Evolutionary conservation across 805 yeast species (phyloP).

Genomic region (Monosporozyma yasuniensis): DNA sequence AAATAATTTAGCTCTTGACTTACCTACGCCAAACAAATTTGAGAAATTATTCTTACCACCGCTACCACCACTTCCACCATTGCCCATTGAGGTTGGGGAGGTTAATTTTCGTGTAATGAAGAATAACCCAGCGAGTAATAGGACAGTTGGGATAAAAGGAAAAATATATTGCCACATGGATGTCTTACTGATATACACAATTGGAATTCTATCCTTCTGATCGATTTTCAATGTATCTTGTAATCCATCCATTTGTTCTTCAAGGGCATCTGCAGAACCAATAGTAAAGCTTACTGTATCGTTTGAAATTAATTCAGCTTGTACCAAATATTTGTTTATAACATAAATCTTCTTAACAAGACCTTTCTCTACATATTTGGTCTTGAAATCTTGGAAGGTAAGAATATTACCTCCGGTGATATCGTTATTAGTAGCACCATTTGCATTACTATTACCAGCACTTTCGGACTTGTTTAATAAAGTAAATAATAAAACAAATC

Average conservation of each 20-base stretch:
- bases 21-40: slow-evolving; percentile 69
- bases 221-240: slow-evolving; percentile 67
- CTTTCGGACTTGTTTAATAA: slow-evolving; percentile 21
- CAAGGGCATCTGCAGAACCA: slow-evolving; percentile 80
- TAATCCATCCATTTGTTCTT: slow-evolving; percentile 65
- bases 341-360: slow-evolving; percentile 67
- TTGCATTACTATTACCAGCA: slow-evolving; percentile 2
- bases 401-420: slow-evolving; percentile 21
- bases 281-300: slow-evolving; percentile 65
- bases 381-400: slow-evolving; percentile 77
- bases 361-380: slow-evolving; percentile 69
- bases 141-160: slow-evolving; percentile 71
- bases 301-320: slow-evolving; percentile 49
- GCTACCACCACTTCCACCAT: slow-evolving; percentile 50
- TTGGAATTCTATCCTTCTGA: slow-evolving; percentile 64
- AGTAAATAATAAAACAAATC: slow-evolving; percentile 32
- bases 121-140: slow-evolving; percentile 68
- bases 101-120: slow-evolving; percentile 35
- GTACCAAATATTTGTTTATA: slow-evolving; percentile 62
- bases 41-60: slow-evolving; percentile 2
- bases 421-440: slow-evolving; percentile 11
- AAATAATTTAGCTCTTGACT: slow-evolving; percentile 69
- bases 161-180: slow-evolving; percentile 53
- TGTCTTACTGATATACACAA: slow-evolving; percentile 61
- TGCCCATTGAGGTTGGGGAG: slow-evolving; percentile 27